Percentiles rank a stretch among this genome's conserved stretches.
Conservation (phyloP, 306 rosid genomes). For the Albizia julibrissin region DNA sequence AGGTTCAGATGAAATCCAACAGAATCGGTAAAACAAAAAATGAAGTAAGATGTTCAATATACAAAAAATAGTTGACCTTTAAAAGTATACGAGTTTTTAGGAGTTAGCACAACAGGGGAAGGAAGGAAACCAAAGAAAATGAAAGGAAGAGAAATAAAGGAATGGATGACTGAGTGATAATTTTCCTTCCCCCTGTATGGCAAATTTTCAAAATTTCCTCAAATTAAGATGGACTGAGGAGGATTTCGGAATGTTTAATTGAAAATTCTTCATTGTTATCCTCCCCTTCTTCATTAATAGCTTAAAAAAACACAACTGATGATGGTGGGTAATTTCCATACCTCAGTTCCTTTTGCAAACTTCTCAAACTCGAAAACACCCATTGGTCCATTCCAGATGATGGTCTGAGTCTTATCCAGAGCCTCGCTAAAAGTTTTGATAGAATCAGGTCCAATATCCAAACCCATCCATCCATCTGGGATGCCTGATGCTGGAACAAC, state of each 20-base stretch:
- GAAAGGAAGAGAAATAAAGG: background rate
- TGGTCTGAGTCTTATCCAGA: constrained; percentile 57
- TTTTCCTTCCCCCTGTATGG: background rate
- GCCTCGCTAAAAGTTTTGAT: constrained; percentile 57
- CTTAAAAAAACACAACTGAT: background rate
- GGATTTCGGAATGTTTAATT: background rate
- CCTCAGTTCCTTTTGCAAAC: constrained; percentile 79
- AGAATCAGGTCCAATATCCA: constrained; percentile 76
- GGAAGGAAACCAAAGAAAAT: background rate
- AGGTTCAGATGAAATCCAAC: background rate
- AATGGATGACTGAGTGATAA: background rate
- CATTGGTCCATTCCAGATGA: constrained; percentile 85
- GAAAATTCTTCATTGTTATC: background rate
- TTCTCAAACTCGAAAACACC: constrained; percentile 76
- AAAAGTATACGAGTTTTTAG: too few species aligned
- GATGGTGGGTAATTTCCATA: constrained; percentile 20
- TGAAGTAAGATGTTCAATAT: background rate
- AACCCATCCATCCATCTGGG: constrained; percentile 82
- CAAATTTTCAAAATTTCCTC: background rate
- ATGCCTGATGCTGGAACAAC: constrained; percentile 61
- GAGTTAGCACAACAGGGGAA: background rate
- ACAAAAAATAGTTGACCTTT: background rate
- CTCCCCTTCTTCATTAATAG: background rate
- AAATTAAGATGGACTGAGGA: background rate
- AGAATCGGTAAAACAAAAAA: background rate